Evolutionary conservation across 768 basidiomycete genomes (phyloP), one percentile per base, ranked within the genome.

Genomic region (Psilocybe sp.): DNA sequence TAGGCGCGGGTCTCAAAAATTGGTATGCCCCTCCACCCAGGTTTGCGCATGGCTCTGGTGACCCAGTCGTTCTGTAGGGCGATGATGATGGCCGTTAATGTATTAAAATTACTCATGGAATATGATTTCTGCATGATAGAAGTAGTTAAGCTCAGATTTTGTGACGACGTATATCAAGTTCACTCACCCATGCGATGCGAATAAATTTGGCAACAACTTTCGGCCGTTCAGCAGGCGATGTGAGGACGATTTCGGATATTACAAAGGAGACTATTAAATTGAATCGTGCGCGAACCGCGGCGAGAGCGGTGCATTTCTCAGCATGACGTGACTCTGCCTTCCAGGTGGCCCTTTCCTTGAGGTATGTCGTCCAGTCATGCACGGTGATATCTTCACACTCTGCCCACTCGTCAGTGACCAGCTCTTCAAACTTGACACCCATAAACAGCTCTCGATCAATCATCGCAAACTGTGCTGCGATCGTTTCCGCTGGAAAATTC

Each of bases 371-470:
- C 94, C 93, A 96, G 64, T 95, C 92, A 14, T 89, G 74, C 16
- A 89, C 78, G 57, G 89, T 78, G 10, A 81, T 77, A 47, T 82
- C 85, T 49, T 80, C 74, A 42, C 78, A 76, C 9, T 75, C 73
- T 64, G 77, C 74, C 85, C 85, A 87, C 35, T 87, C 82, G 43
- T 82, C 79, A 52, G 83, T 75, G 35, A 92, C 82, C n/a, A 93
- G 75, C 60, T 96, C 93, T 60, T 94, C 90, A 61, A 93, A 93
- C 57, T 85, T 87, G 64, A 96, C 77, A 11, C 80, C 79, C 65
- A 89, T 82, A 64, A 93, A 91, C 47, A 95, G 69, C 57, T 95
- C 92, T 19, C 89, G 79, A 55, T 96, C 92, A 55, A 96, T 92
- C 78, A 92, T 85, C 6, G 87, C 78, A 60, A 95, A 89, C 58